Percentiles rank a stretch among this genome's conserved stretches.
These are phyloP conservation scores for Tillandsia fasciculata DNA, from an alignment of 176 grass and related monocot species.

Conservation along the genomic window DNA sequence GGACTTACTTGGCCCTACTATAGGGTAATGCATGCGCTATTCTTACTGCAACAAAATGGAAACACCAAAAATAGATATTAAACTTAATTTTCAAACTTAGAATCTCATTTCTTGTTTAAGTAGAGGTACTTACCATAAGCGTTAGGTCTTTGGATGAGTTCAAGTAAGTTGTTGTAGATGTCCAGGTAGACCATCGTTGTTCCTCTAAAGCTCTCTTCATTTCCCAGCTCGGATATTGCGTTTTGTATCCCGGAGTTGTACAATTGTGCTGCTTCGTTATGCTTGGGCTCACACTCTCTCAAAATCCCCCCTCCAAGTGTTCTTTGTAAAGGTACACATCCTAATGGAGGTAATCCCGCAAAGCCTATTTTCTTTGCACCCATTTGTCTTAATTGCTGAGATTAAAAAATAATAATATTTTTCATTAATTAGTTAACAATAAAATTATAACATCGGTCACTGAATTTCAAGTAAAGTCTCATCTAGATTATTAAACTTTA, in stretches of 20 bases:
- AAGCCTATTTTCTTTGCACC: constrained; percentile 48
- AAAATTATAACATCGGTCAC: too few relatives aligned
- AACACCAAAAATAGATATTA: too few relatives aligned
- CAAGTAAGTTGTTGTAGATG: constrained; percentile 40
- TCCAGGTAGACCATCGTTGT: constrained; percentile 32
- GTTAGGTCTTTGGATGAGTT: constrained; percentile 29
- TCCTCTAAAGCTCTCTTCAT: constrained; percentile 10
- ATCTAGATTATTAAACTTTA: too few relatives aligned
- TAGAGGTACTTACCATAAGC: constrained; percentile 27
- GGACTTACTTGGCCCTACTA: too few relatives aligned
- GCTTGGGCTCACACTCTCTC: constrained; percentile 34
- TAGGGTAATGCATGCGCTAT: too few relatives aligned
- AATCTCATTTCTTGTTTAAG: not conserved
- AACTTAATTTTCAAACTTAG: too few relatives aligned
- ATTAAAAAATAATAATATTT: not conserved
- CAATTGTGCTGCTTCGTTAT: constrained; percentile 35
- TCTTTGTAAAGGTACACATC: constrained; percentile 56
- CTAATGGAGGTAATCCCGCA: constrained; percentile 48
- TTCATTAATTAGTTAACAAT: too few relatives aligned
- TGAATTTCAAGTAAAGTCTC: too few relatives aligned
- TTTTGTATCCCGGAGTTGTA: constrained; percentile 33
- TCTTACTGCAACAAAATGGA: too few relatives aligned
- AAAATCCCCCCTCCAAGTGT: constrained; percentile 16
- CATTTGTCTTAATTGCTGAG: constrained; percentile 31
- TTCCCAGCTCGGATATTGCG: constrained; percentile 22